Evolutionary conservation across 495 filamentous ascomycete species (phyloP), one percentile per base, ranked within the genome.

Genomic region (Penicillium pancosmium): DNA sequence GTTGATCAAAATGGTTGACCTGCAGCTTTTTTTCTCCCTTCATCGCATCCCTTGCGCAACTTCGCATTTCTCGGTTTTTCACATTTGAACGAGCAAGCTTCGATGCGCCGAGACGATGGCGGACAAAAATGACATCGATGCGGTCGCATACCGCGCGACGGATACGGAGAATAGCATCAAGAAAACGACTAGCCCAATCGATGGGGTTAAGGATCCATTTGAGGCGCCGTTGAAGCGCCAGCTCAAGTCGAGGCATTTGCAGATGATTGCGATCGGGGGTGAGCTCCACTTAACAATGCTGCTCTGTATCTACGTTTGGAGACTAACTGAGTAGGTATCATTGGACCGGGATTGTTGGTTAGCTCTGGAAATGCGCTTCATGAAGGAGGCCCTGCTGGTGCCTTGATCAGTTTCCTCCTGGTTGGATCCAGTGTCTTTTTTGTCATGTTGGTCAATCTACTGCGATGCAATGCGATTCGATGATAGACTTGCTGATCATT

Each of bases 181-280:
- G n/a, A 44, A 44, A 3, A 44, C 15, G 15, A 9, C 1, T 6
- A 44, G 41, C 7, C 15, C 16, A 7, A 12, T n/a, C 5, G 41
- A 61, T 56, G 36, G 56, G 61, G n/a, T 23, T 9, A 25, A 23
- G 23, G 67, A 75, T 41, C 66, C 66, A 15, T 54, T 68, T 18
- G 57, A 57, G 4, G 68, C 66, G 50, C 73, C 73, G 47, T 60
- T 75, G 53, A 70, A 77, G 58, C 77, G 86, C 18, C 82, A 84
- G 49, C 72, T 90, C 35, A 85, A 88, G 67, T 84, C 81, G 8
- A 75, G 86, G 21, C 87, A 91, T 73, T 62, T 89, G 23, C 82
- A 82, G 65, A 89, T 90, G 86, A 90, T 91, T 74, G 87, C 86
- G 2, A 81, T 89, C 31, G 87, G 86, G 50, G 70, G 68, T 70